Percentiles rank a stretch among this genome's conserved stretches.
Evolutionary conservation across 2,329 filamentous ascomycete species (phyloP).

Genomic region (Leptosphaerulina australis): DNA sequence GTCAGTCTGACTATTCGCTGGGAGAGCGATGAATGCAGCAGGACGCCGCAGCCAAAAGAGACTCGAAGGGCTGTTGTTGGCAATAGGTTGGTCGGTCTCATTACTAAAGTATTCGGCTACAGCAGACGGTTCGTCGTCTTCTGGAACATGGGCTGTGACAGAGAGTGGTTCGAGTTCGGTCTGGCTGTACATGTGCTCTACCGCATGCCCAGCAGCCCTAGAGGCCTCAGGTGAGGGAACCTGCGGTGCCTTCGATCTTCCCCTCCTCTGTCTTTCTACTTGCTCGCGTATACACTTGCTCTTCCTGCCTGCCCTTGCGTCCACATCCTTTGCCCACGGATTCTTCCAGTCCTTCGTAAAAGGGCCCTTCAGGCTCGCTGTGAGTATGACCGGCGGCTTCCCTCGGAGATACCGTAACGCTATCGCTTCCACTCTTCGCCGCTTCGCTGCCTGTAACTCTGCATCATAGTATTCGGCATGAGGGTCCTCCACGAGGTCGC

Average conservation of each 20-base stretch:
- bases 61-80: conserved; percentile 22
- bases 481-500: conserved; percentile 57
- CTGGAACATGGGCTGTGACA: conserved; percentile 25
- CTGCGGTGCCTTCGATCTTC: conserved; percentile 7
- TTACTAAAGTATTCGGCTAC: conserved; percentile 29
- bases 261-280: conserved; percentile 1
- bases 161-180: conserved; percentile 20
- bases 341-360: conserved; percentile 55
- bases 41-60: conserved; percentile 36
- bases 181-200: conserved; percentile 18
- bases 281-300: neutral
- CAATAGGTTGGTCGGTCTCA: conserved; percentile 19
- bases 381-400: conserved; percentile 61
- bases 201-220: conserved; percentile 16
- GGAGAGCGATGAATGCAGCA: conserved; percentile 5
- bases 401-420: conserved; percentile 66
- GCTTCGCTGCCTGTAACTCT: conserved; percentile 59
- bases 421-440: conserved; percentile 63
- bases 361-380: conserved; percentile 66
- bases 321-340: conserved; percentile 37
- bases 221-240: conserved; percentile 29
- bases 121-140: conserved; percentile 16
- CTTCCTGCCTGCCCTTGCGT: neutral
- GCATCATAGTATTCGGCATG: conserved; percentile 60
- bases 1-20: conserved; percentile 19